phyloP scores from a whole-genome alignment of 352 stramenopile genomes.

The Globisporangium solare region DNA sequence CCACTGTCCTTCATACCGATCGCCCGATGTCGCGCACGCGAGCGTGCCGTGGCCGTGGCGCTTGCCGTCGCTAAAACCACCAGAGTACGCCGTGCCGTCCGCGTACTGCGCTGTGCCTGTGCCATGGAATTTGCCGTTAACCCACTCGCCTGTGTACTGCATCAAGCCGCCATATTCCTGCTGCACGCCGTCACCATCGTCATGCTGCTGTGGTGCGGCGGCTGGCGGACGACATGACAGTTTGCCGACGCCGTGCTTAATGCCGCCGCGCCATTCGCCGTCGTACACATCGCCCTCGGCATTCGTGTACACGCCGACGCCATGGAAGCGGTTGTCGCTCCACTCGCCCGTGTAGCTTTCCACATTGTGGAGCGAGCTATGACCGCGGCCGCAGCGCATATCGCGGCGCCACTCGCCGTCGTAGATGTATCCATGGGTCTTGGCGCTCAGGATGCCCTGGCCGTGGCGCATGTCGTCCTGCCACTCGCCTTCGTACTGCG shows the following conservation, averaged over 20 bases:
- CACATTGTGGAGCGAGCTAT: slow-evolving; percentile 63
- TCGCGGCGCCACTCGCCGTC: slow-evolving; percentile 75
- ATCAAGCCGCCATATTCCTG: slow-evolving; percentile 38
- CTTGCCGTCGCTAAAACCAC: slow-evolving; percentile 64
- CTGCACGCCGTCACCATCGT: too few species aligned
- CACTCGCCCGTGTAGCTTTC: slow-evolving; percentile 76
- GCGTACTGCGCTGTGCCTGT: slow-evolving; percentile 78
- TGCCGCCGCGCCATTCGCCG: slow-evolving; percentile 52
- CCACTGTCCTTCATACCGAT: slow-evolving; percentile 73
- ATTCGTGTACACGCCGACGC: slow-evolving; percentile 59
- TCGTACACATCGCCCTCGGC: slow-evolving; percentile 59
- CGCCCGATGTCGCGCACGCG: slow-evolving; percentile 23
- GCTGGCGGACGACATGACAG: slow-evolving; percentile 23
- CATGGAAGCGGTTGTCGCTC: slow-evolving; percentile 61
- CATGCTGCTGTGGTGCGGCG: slow-evolving; percentile 11
- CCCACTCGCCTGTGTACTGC: slow-evolving; percentile 70
- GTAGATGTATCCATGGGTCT: slow-evolving; percentile 62
- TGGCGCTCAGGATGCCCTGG: slow-evolving; percentile 61
- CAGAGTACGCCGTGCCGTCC: slow-evolving; percentile 89
- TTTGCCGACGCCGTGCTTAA: slow-evolving; percentile 62
- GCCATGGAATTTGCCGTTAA: slow-evolving; percentile 55
- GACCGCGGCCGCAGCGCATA: slow-evolving; percentile 57
- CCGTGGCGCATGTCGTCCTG: slow-evolving; percentile 56
- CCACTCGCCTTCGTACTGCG: slow-evolving; percentile 79
- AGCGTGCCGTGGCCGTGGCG: slow-evolving; percentile 71